Percentiles rank a stretch among this genome's conserved stretches.
Evolutionary conservation across 1,139 yeast genomes (phyloP).

Genomic region (Yamadazyma sp.): DNA sequence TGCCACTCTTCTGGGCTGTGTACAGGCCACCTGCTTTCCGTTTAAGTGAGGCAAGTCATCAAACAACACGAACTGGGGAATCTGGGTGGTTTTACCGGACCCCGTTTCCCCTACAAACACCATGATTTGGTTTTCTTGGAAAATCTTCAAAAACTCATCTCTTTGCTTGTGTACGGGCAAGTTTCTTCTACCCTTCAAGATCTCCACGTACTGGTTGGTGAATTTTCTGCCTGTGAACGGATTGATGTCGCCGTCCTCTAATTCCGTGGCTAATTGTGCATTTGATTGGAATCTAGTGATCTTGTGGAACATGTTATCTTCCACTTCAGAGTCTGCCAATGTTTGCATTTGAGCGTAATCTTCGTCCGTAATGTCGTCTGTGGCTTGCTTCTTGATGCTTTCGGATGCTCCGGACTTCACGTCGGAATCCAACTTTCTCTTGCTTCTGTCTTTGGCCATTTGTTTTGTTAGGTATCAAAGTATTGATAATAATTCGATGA

Average conservation of each 20-base stretch:
- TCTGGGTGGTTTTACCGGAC: slow-evolving; percentile 96
- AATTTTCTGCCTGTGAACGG: slow-evolving; percentile 76
- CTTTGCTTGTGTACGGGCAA: slow-evolving; percentile 95
- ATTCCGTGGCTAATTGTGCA: slow-evolving; percentile 61
- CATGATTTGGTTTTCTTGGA: slow-evolving; percentile 89
- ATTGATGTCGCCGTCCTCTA: slow-evolving; percentile 66
- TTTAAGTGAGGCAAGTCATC: slow-evolving; percentile 86
- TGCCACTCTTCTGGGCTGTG: slow-evolving; percentile 97
- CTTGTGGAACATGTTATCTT: slow-evolving; percentile 55
- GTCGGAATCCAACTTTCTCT: slow-evolving; percentile 9
- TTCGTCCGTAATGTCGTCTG: slow-evolving; percentile 7
- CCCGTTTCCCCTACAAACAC: slow-evolving; percentile 99
- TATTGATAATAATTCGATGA: neutral
- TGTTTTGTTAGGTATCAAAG: slow-evolving; percentile 1
- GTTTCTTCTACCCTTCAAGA: slow-evolving; percentile 75
- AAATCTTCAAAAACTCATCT: slow-evolving; percentile 78
- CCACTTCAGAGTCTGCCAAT: slow-evolving; percentile 3
- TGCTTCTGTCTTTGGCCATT: slow-evolving; percentile 12
- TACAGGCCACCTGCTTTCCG: slow-evolving; percentile 88
- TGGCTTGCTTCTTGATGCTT: slow-evolving; percentile 7
- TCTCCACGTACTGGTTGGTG: slow-evolving; percentile 68
- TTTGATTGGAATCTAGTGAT: slow-evolving; percentile 68
- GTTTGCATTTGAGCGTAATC: slow-evolving; percentile 3
- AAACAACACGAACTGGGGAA: slow-evolving; percentile 90
- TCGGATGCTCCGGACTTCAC: slow-evolving; percentile 1